Evolutionary conservation across 352 stramenopile genomes (phyloP).

Genomic region (Blastocystis sp.): DNA sequence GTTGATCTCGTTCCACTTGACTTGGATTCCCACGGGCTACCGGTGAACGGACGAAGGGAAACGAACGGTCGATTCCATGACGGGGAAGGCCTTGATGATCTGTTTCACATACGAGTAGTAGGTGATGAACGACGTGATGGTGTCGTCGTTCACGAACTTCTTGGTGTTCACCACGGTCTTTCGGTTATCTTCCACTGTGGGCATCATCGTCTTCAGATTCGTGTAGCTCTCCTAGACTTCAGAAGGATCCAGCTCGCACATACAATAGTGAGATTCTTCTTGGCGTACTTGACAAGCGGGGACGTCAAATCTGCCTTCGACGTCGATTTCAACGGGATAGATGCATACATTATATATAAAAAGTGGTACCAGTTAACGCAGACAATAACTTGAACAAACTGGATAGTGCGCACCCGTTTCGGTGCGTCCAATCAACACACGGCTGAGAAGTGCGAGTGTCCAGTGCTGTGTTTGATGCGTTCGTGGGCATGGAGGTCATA

Average conservation of each 20-base stretch:
- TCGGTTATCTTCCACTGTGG: slow-evolving; percentile 7
- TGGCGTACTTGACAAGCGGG: slow-evolving; percentile 22
- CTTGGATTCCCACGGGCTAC: not conserved
- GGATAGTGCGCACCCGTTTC: slow-evolving; percentile 21
- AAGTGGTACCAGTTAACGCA: not conserved
- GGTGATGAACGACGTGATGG: not conserved
- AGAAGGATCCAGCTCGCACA: not conserved
- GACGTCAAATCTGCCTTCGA: not conserved
- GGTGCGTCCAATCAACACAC: not conserved
- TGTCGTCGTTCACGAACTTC: not conserved
- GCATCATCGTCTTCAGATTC: not conserved
- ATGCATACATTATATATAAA: slow-evolving; percentile 6
- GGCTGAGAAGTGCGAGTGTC: not conserved
- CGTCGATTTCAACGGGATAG: slow-evolving; percentile 24
- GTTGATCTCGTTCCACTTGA: slow-evolving; percentile 17
- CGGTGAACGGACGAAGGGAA: not conserved
- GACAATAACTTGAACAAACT: not conserved
- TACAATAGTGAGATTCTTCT: slow-evolving; percentile 21
- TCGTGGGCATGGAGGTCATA: no score
- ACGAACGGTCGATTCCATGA: not conserved
- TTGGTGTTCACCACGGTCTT: slow-evolving; percentile 4
- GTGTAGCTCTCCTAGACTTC: not conserved
- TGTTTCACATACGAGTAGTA: slow-evolving; percentile 11
- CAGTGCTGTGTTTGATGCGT: no score
- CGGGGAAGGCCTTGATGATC: not conserved